phyloP scores from a whole-genome alignment of 78 protist genomes.

The Chrysochromulina parva region DNA sequence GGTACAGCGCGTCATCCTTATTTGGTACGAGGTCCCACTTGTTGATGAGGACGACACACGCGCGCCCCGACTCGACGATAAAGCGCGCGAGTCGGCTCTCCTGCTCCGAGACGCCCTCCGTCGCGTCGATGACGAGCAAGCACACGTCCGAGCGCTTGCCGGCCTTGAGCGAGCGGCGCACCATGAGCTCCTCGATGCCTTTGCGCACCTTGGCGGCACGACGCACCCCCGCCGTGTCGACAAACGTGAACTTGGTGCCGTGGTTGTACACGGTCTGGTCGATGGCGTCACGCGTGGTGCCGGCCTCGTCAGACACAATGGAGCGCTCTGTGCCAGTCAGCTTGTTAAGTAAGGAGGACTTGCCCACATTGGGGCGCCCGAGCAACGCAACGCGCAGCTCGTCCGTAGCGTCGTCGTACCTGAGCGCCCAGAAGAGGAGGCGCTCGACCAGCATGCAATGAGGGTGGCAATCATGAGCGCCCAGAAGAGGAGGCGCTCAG shows the following conservation, averaged over 20 bases:
- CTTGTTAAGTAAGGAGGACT: slow-evolving; percentile 68
- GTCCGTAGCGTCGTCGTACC: too few relatives aligned
- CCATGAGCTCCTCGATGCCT: neutral
- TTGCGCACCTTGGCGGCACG: slow-evolving; percentile 42
- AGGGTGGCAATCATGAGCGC: too few relatives aligned
- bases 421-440: too few relatives aligned
- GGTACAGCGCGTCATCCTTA: neutral
- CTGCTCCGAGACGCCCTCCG: slow-evolving; percentile 51
- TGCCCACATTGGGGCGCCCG: slow-evolving; percentile 79
- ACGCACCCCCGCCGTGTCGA: slow-evolving; percentile 78
- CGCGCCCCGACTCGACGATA: slow-evolving; percentile 27
- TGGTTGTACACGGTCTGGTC: slow-evolving; percentile 50
- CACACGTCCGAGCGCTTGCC: slow-evolving; percentile 60
- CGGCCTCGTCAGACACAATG: slow-evolving; percentile 31
- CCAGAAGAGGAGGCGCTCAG: too few relatives aligned
- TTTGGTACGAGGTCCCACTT: slow-evolving; percentile 63
- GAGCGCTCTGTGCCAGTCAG: slow-evolving; percentile 28
- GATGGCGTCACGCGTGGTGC: slow-evolving; percentile 77
- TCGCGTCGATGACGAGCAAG: slow-evolving; percentile 63
- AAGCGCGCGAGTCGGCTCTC: neutral
- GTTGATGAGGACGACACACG: slow-evolving; percentile 58
- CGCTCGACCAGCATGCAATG: too few relatives aligned
- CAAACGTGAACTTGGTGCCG: slow-evolving; percentile 39
- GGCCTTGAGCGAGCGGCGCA: slow-evolving; percentile 64
- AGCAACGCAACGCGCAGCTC: slow-evolving; percentile 52